Base-by-base conservation (phyloP, 345 rosid genomes). In the Arabidopsis arenosa region DNA sequence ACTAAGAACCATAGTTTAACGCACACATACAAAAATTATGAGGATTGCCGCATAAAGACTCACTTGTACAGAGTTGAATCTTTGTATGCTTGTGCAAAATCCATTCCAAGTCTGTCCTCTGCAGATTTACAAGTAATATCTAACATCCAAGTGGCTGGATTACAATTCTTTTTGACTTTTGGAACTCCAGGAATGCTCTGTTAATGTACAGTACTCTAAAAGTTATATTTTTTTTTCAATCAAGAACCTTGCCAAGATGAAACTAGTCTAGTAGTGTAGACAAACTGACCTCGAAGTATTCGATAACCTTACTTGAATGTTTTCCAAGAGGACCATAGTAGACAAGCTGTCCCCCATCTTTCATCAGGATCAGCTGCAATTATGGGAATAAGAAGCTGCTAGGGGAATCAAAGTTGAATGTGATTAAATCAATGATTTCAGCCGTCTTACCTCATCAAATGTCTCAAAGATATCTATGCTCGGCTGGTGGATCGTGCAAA, bases 91-190 rank as follows among this genome's bases (percentile, higher is more conserved):
- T 59, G 30, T 26, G 80, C 70, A 67, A 80, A 88, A 69, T 88
- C 86, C 14, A 86, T 21, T 30, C 81, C 81, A 36, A 80, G 82
- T 36, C 66, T 73, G 5, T 70, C 69, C 68, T 88, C 90, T 40
- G 70, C 3, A 32, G 86, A 83, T 48, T 79, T 75, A 70, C 78
- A 75, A 35, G 90, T 82, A 72, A 85, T 78, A 21, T 88, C 93
- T 52, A 88, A 75, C 84, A 88, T 83, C 93, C 93, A 88, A 15
- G 93, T 88, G 43, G 90, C 86, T 26, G 93, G 93, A 68, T 85
- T 88, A 54, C 75, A 82, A 36, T 84, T 84, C 7, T 73, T 80
- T 80, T 80, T 75, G 70, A 88, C 83, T 54, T 82, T 82, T 15
- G 83, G 88, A 39, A 82, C 79, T 58, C 93, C 87, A 11, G 80